These are phyloP conservation scores for Neoconidiobolus thromboides DNA, from an alignment of 371 early-diverging fungal species.

Conservation along the genomic window DNA sequence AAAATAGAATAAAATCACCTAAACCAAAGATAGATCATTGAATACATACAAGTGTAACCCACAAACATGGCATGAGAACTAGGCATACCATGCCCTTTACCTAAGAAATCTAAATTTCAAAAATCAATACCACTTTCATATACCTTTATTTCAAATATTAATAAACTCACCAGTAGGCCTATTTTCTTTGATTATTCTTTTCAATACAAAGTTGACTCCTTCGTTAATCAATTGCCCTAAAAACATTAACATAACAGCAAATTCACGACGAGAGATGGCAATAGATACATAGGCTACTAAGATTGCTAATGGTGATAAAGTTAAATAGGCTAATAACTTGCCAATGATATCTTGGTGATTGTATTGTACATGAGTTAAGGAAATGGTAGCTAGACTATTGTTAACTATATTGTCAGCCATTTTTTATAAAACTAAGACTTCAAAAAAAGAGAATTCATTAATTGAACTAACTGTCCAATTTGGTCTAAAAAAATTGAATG, in stretches of 20 bases:
- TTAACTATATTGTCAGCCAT: no score
- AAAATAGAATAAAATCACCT: slow-evolving; percentile 14
- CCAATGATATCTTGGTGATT: slow-evolving; percentile 27
- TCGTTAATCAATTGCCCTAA: slow-evolving; percentile 70
- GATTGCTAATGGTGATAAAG: slow-evolving; percentile 56
- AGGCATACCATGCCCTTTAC: slow-evolving; percentile 88
- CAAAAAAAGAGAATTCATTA: neutral
- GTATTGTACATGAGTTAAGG: slow-evolving; percentile 46
- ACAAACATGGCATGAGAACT: slow-evolving; percentile 86
- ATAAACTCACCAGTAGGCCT: slow-evolving; percentile 47
- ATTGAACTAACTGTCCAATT: no score
- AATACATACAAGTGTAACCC: slow-evolving; percentile 55
- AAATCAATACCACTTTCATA: no score
- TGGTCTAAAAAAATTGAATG: no score
- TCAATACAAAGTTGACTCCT: slow-evolving; percentile 44
- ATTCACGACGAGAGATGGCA: slow-evolving; percentile 50
- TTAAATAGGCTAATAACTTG: slow-evolving; percentile 39
- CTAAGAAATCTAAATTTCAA: slow-evolving; percentile 32
- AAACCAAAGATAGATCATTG: slow-evolving; percentile 31
- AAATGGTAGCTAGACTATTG: no score
- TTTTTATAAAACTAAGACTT: neutral
- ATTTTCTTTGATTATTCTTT: slow-evolving; percentile 41
- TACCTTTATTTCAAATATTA: no score
- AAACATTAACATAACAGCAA: slow-evolving; percentile 46
- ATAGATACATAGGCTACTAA: slow-evolving; percentile 61